Evolutionary conservation across 106 monocot genomes (phyloP), one percentile per base, ranked within the genome.

Genomic region (Allium fistulosum): DNA sequence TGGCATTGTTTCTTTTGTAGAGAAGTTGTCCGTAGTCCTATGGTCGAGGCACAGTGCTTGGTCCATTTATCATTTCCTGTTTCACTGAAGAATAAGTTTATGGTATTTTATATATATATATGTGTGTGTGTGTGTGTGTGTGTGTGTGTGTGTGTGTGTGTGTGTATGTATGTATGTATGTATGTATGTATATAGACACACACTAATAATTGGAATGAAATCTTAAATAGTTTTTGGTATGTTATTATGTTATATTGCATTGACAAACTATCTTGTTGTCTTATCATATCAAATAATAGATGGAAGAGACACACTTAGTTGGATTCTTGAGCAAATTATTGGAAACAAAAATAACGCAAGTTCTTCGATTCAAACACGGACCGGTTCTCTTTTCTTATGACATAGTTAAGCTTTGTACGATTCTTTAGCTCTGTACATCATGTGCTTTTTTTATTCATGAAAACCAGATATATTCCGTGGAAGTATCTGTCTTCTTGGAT

Each of bases 21-120:
- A 71, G 99, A 99, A 76, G 77, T 81, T 58, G 99, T 99, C 3
- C 84, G 83, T 67, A 99, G 92, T 66, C 99, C 92, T 71, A 99
- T 99, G 99, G 99, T 99, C 52, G 97, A 99, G 77, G 99, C 89
- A 56, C 92, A 99, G 69, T 99, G 99, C 67, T 93, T 79, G 87
- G 99, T 99, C 52, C 99, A 99, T 66, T 75, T 99, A 61, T 86
- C 92, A n/a, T 99, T 99, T 66, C 99, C 99, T 65, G 93, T 99
- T 13, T 55, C 75, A 62, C 63, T 99, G 17, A 99, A 93, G 68
- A 93, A 81, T 75, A 72, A 67, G 48, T 85, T 84, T 48, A 99
- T 99, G 90, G 99, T 93, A 46, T n/a, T n/a, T n/a, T 28, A 28
- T 28, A 3, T 3, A 28, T 3, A 28, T 3, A 28, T 28, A 28